Base-by-base conservation (phyloP, 179 eudicot species). In the Corrigiola litoralis region DNA sequence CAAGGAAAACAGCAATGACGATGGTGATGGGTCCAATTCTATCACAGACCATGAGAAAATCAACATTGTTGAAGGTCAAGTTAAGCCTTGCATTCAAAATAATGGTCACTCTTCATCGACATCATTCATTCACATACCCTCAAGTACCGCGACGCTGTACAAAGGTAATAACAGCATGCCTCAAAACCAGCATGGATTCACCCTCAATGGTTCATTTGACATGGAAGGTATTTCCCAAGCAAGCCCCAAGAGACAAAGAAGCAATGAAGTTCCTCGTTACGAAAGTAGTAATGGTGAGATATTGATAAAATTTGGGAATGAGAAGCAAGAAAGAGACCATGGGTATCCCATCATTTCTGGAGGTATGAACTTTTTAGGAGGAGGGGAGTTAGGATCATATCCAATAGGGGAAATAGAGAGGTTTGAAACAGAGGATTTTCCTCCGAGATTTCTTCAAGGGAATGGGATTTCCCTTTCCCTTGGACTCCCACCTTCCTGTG, bases 401-500 rank as follows among this genome's bases (percentile, higher is more conserved):
- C 73, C 83, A 12, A 73, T 87, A 11, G 76, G 76, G 0, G 95
- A 85, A 48, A 63, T 87, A 27, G 83, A 87, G 1, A 76, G 90
- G 77, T 89, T 81, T 68, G 73, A 74, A 18, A 52, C 84, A 1
- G 86, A 86, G 41, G 84, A 80, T 50, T 80, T 77, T 13, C 67
- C 65, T 8, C 59, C 70, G 33, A 74, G 82, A 9, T 87, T 77
- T 69, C 64, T 69, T 9, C 70, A 70, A 24, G 74, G 73, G 49
- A 74, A 80, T 18, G 86, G 77, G 23, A 85, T 87, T 31, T 85
- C 91, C 14, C 90, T 88, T 51, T 81, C 88, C 16, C 81, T 88
- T 9, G 95, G 87, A 23, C 84, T 88, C 5, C 95, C 91, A 14
- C 95, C 84, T 33, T 70, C 81, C 21, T 68, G 80, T 32, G 95